Conservation (phyloP, 805 yeast genomes). For the Candida chauliodis region DNA sequence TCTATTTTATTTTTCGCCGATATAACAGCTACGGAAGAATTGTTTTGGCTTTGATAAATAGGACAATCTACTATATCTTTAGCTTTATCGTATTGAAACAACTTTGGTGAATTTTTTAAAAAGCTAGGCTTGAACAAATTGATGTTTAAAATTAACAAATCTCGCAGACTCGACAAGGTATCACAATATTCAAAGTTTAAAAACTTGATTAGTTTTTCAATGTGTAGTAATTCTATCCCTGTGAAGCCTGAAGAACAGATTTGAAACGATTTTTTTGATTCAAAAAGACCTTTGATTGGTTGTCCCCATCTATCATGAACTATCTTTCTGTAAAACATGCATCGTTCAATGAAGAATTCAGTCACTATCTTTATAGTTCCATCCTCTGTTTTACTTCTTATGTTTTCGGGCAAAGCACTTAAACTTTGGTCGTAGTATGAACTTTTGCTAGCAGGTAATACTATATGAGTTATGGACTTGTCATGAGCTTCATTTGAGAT, state of each 20-base stretch:
- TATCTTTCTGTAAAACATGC: slow-evolving; percentile 52
- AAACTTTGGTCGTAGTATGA: slow-evolving; percentile 23
- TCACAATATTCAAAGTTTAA: slow-evolving; percentile 52
- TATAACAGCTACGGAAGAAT: slow-evolving; percentile 28
- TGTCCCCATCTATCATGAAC: slow-evolving; percentile 61
- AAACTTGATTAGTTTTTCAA: slow-evolving; percentile 55
- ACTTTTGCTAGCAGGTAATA: slow-evolving; percentile 30
- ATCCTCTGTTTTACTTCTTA: slow-evolving; percentile 20
- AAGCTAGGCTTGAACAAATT: slow-evolving; percentile 40
- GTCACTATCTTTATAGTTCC: slow-evolving; percentile 45
- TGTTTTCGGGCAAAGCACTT: slow-evolving; percentile 21
- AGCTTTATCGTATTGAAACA: slow-evolving; percentile 33
- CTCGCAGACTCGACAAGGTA: slow-evolving; percentile 47
- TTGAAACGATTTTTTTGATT: slow-evolving; percentile 20
- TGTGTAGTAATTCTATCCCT: slow-evolving; percentile 72
- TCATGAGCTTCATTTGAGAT: slow-evolving; percentile 16
- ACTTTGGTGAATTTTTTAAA: slow-evolving; percentile 35
- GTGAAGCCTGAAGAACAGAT: slow-evolving; percentile 70
- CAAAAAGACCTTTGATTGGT: slow-evolving; percentile 41
- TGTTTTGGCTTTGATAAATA: slow-evolving; percentile 16
- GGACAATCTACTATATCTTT: slow-evolving; percentile 34
- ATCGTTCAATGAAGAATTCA: slow-evolving; percentile 79
- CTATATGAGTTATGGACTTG: slow-evolving; percentile 27
- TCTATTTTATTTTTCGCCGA: slow-evolving; percentile 52
- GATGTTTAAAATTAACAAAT: slow-evolving; percentile 54